phyloP scores from a whole-genome alignment of 768 basidiomycete genomes.

The Sutorius australiensis region DNA sequence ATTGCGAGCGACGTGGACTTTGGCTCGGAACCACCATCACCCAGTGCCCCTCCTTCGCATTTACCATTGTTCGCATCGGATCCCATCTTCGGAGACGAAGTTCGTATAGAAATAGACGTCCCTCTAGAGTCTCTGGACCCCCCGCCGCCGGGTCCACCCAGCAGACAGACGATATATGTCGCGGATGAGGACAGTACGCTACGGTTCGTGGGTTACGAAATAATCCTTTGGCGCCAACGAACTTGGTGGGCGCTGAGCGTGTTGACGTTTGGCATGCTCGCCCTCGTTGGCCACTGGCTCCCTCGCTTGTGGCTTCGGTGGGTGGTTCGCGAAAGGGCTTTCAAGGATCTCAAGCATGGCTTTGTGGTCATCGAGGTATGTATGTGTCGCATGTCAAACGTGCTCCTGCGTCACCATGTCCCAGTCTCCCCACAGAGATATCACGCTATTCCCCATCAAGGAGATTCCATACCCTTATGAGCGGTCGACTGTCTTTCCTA shows the following conservation, averaged over 20 bases:
- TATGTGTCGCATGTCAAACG: not conserved
- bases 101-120: conserved; percentile 76
- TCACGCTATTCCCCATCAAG: conserved; percentile 70
- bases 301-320: conserved; percentile 88
- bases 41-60: conserved; percentile 36
- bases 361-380: conserved; percentile 90
- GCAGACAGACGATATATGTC: conserved; percentile 80
- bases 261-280: conserved; percentile 66
- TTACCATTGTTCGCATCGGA: conserved; percentile 72
- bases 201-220: conserved; percentile 83
- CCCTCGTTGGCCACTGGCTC: conserved; percentile 89
- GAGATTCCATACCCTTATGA: conserved; percentile 71
- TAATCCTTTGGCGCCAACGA: conserved; percentile 54
- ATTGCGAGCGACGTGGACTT: conserved; percentile 62
- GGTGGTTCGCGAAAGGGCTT: conserved; percentile 80
- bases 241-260: conserved; percentile 72
- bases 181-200: conserved; percentile 88
- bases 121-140: conserved; percentile 57
- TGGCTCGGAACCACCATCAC: conserved; percentile 68
- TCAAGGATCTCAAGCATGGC: conserved; percentile 63
- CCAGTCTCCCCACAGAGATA: conserved; percentile 81
- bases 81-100: conserved; percentile 79
- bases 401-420: conserved; percentile 21
- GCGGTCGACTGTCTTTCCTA: conserved; percentile 75
- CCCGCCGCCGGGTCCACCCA: conserved; percentile 80